These are phyloP conservation scores for Pulveroboletus sp. DNA, from an alignment of 768 basidiomycete genomes.

Conservation along the genomic window DNA sequence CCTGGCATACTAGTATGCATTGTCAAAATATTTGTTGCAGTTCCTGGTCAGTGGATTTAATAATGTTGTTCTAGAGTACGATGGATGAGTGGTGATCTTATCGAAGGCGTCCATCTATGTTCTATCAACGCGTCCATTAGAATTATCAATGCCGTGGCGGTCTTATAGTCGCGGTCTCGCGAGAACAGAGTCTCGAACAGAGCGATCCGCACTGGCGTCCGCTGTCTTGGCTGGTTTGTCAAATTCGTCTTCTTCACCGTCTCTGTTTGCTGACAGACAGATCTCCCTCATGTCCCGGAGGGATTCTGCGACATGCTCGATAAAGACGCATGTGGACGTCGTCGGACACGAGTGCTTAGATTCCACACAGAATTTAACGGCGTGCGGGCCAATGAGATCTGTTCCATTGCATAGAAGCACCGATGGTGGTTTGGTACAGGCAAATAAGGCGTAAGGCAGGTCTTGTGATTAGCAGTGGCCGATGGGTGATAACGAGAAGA, in stretches of 20 bases:
- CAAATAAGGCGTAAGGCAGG: no score
- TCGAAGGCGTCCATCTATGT: neutral
- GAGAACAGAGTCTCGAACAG: constrained; percentile 1
- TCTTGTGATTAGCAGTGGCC: neutral
- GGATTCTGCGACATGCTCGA: constrained; percentile 56
- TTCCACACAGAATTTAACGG: constrained; percentile 92
- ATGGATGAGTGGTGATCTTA: constrained; percentile 10
- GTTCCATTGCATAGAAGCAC: neutral
- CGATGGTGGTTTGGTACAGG: neutral
- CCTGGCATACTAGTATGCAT: no score
- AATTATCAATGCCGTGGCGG: neutral
- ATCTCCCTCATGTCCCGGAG: constrained; percentile 67
- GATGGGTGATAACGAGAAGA: neutral
- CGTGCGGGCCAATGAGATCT: constrained; percentile 80
- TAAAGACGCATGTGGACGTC: constrained; percentile 73
- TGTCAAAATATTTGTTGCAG: no score
- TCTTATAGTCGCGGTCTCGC: constrained; percentile 19
- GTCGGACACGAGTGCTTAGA: constrained; percentile 69
- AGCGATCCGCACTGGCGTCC: neutral
- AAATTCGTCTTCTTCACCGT: constrained; percentile 5
- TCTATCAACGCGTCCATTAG: neutral
- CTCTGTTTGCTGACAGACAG: constrained; percentile 31
- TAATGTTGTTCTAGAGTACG: neutral
- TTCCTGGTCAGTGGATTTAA: neutral
- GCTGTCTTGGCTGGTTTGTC: neutral